Conservation (phyloP, 495 filamentous ascomycete genomes). For the Astrothelium subdiscretum region DNA sequence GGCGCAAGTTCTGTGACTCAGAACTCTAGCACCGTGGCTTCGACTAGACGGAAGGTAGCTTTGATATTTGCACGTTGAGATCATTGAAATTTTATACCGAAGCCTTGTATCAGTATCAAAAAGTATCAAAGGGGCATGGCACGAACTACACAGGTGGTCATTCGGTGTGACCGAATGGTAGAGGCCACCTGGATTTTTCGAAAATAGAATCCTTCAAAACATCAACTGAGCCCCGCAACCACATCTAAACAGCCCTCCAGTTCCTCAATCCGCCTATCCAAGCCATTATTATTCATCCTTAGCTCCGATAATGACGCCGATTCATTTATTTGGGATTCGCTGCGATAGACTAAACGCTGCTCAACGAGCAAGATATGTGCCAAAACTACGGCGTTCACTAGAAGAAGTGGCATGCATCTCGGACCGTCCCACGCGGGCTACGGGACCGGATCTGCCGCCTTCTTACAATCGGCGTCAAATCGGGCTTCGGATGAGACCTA, state of each 20-base stretch:
- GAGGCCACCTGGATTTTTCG: not conserved
- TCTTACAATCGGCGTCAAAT: not conserved
- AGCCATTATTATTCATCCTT: not conserved
- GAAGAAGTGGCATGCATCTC: not conserved
- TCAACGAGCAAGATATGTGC: not conserved
- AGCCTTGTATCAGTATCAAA: not conserved
- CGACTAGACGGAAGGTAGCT: not conserved
- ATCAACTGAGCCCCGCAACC: not conserved
- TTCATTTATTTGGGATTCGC: not conserved
- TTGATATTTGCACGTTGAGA: not conserved
- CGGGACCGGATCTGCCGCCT: not conserved
- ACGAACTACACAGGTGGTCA: not conserved
- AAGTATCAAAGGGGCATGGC: not conserved
- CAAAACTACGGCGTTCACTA: not conserved
- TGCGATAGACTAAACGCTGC: not conserved
- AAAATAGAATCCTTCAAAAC: not conserved
- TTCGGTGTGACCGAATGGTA: not conserved
- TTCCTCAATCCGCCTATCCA: not conserved
- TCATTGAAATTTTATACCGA: not conserved
- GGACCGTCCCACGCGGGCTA: too few relatives aligned
- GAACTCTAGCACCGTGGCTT: not conserved
- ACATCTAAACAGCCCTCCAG: not conserved
- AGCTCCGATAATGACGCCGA: not conserved
- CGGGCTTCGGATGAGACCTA: not conserved
- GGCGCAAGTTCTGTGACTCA: not conserved